Evolutionary conservation across 106 monocot genomes (phyloP).

Genomic region (Chionographis japonica): DNA sequence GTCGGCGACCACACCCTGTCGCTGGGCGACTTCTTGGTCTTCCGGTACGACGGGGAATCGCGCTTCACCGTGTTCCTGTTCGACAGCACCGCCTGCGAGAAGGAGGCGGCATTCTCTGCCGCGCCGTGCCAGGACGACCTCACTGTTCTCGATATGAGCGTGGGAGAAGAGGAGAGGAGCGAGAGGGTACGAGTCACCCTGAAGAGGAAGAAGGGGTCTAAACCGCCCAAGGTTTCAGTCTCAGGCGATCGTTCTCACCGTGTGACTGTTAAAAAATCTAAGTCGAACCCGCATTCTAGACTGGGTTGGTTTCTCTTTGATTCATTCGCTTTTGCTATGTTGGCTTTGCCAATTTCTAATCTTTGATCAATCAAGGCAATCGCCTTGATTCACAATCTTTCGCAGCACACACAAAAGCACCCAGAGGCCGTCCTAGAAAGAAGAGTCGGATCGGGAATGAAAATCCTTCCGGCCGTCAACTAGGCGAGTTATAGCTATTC

Average conservation of each 20-base stretch:
- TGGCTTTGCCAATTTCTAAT: not conserved
- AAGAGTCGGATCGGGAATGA: too few species aligned
- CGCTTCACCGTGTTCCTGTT: conserved; percentile 45
- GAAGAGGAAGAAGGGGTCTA: conserved; percentile 8
- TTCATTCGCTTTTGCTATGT: too few species aligned
- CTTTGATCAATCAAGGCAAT: not conserved
- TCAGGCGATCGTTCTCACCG: too few species aligned
- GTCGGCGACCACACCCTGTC: conserved; percentile 37
- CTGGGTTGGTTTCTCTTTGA: too few species aligned
- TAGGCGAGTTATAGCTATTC: not conserved
- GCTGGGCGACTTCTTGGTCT: conserved; percentile 49
- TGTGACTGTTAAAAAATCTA: too few species aligned
- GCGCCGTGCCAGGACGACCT: not conserved
- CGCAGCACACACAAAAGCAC: too few species aligned
- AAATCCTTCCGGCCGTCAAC: too few species aligned
- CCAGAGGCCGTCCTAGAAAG: too few species aligned
- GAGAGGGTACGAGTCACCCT: not conserved
- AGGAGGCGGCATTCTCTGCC: conserved; percentile 25
- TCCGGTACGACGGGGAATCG: conserved; percentile 30
- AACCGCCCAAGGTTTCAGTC: too few species aligned
- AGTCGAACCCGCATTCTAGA: too few species aligned
- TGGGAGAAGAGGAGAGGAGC: too few species aligned
- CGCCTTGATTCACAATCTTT: not conserved
- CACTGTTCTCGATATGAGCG: too few species aligned
- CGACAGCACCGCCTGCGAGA: conserved; percentile 36